Base-by-base conservation (phyloP, 306 rosid species). In the Lupinus albus region DNA sequence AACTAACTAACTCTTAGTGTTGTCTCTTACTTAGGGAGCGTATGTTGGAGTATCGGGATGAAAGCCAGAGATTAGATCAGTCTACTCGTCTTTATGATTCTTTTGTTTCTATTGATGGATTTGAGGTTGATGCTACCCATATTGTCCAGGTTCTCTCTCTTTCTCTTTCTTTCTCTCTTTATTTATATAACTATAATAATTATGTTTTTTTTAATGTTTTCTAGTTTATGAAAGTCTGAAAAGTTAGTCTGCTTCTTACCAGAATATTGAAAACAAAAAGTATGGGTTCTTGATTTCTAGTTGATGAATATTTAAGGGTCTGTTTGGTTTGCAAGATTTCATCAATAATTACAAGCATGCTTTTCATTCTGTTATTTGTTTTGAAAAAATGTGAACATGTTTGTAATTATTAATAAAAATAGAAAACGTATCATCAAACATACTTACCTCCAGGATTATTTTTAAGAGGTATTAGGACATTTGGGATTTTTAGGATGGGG, bases 51-150 rank as follows among this genome's bases (percentile, higher is more conserved):
- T 81, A 83, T 68, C 84, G 96, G 59, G 97, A 84, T 67, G 97
- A 90, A 81, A 91, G 97, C 78, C 92, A 81, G 82, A 87, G 96
- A 79, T 84, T 94, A 21, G 99, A 90, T 85, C 99, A 94, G 65
- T 88, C 92, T 78, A 80, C 80, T 84, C 99, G 99, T 59, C 96
- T 94, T 11, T 94, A 86, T 44, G 95, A 94, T 80, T 86, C 95
- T 41, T 88, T 97, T 0, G 85, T 85, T 78, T 86, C 84, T 7
- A 88, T 67, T 11, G 88, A 94, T 68, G 97, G 86, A n/a, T 90
- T 86, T 16, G 99, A 90, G 85, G 80, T 84, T 42, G 99, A 94
- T 60, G 96, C 96, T 4, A 83, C 91, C 78, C 95, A 84, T 57
- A 87, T 94, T 71, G 83, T 90, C 66, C 99, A 94, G 99, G 99